phyloP scores from a whole-genome alignment of 768 basidiomycete species.

The Rhodotorula taiwanensis region DNA sequence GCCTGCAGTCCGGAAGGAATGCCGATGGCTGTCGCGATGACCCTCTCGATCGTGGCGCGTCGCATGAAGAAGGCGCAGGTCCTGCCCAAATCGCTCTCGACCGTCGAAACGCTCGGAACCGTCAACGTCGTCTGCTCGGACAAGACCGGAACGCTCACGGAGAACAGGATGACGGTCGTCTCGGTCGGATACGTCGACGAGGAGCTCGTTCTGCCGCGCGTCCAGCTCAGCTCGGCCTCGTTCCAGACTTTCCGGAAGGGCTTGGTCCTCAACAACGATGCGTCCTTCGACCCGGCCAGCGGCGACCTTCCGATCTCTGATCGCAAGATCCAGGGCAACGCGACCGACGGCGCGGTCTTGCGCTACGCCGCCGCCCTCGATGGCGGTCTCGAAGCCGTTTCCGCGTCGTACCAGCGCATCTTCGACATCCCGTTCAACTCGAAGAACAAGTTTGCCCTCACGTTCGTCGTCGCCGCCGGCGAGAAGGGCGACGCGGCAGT shows the following conservation, averaged over 20 bases:
- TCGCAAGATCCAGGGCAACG: slow-evolving; percentile 51
- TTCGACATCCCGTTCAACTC: slow-evolving; percentile 45
- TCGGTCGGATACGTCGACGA: slow-evolving; percentile 41
- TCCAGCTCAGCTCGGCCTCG: slow-evolving; percentile 45
- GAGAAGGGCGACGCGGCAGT: too few relatives aligned
- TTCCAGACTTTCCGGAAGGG: too few relatives aligned
- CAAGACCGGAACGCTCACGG: slow-evolving; percentile 60
- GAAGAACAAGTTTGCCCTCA: slow-evolving; percentile 56
- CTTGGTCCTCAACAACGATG: slow-evolving; percentile 57
- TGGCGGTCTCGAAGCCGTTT: slow-evolving; percentile 33
- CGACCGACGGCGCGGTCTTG: slow-evolving; percentile 57
- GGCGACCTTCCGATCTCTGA: slow-evolving; percentile 41
- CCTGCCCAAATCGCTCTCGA: slow-evolving; percentile 56
- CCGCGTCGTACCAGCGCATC: slow-evolving; percentile 44
- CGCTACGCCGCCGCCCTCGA: slow-evolving; percentile 47
- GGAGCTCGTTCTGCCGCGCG: slow-evolving; percentile 35
- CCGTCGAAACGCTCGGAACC: slow-evolving; percentile 61
- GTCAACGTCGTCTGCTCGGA: slow-evolving; percentile 58
- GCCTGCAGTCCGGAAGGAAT: too few relatives aligned
- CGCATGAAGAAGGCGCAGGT: slow-evolving; percentile 40
- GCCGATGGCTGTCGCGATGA: slow-evolving; percentile 48
- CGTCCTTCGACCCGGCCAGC: slow-evolving; percentile 44
- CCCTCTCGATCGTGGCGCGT: slow-evolving; percentile 47
- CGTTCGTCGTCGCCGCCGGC: too few relatives aligned
- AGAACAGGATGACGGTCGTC: slow-evolving; percentile 57